Conservation (phyloP, 129 eudicot genomes). For the Dittrichia graveolens region DNA sequence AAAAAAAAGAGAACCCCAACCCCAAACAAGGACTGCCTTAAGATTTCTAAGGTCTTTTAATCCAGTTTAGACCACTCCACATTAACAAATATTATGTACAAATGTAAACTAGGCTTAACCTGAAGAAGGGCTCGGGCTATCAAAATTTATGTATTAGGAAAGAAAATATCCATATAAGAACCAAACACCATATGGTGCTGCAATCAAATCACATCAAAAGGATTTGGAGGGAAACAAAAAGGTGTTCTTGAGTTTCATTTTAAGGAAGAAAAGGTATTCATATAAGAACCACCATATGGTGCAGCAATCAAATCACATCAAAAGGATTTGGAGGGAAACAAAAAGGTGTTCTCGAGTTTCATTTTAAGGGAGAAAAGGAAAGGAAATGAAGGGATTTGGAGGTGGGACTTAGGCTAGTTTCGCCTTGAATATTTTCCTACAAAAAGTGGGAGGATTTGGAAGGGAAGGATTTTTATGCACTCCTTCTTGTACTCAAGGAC, state of each 20-base stretch:
- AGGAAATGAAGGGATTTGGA: too few species aligned
- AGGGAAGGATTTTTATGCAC: too few species aligned
- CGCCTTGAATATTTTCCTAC: too few species aligned
- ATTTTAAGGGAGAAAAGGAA: too few species aligned
- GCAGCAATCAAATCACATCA: background rate
- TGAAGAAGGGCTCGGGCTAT: background rate
- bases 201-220: background rate
- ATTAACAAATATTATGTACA: background rate
- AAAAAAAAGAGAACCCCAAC: background rate
- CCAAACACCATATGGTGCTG: background rate
- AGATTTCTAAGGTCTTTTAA: background rate
- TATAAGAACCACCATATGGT: background rate
- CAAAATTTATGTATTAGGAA: background rate
- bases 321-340: too few species aligned
- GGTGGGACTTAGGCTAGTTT: too few species aligned
- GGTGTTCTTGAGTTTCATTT: too few species aligned
- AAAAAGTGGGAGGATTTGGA: too few species aligned
- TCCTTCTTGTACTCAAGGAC: too few species aligned
- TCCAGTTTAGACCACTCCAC: slow-evolving; percentile 7
- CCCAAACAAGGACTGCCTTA: background rate
- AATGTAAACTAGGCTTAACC: background rate
- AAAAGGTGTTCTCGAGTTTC: too few species aligned
- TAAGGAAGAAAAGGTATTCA: background rate
- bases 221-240: too few species aligned
- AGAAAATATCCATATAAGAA: background rate